Conservation (phyloP, 2,329 filamentous ascomycete species). For the Aspergillus sp. region DNA sequence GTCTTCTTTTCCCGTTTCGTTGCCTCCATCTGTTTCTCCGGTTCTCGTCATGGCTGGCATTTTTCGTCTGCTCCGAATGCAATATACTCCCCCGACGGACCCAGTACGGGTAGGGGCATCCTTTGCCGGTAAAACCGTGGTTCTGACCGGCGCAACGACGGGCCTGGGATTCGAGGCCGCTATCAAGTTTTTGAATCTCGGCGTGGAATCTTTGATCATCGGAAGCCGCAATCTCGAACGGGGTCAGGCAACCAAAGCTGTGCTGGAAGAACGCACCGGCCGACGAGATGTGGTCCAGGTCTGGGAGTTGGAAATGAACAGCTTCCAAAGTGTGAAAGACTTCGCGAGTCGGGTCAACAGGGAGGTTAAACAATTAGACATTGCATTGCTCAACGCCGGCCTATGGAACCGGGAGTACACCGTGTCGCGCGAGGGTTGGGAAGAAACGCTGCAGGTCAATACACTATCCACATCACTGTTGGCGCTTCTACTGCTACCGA, state of each 20-base stretch:
- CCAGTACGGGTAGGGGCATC: conserved; percentile 32
- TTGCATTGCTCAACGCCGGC: conserved; percentile 49
- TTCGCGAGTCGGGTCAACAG: conserved; percentile 42
- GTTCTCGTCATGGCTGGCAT: conserved; percentile 27
- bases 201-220: conserved; percentile 46
- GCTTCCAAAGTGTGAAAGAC: conserved; percentile 44
- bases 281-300: conserved; percentile 40
- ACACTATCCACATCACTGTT: conserved; percentile 57
- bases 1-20: neutral
- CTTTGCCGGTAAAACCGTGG: conserved; percentile 47
- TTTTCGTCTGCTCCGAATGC: conserved; percentile 30
- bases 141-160: conserved; percentile 53
- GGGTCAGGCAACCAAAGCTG: conserved; percentile 42
- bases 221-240: conserved; percentile 46
- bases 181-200: conserved; percentile 46
- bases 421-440: conserved; percentile 46
- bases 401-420: conserved; percentile 39
- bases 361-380: conserved; percentile 43
- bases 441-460: conserved; percentile 58
- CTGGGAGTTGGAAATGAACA: conserved; percentile 49
- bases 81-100: conserved; percentile 37
- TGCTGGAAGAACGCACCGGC: conserved; percentile 36
- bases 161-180: conserved; percentile 53
- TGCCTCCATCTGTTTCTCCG: neutral
- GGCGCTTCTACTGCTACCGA: conserved; percentile 52